Base-by-base conservation (phyloP, 345 rosid species). In the Kernera saxatilis region DNA sequence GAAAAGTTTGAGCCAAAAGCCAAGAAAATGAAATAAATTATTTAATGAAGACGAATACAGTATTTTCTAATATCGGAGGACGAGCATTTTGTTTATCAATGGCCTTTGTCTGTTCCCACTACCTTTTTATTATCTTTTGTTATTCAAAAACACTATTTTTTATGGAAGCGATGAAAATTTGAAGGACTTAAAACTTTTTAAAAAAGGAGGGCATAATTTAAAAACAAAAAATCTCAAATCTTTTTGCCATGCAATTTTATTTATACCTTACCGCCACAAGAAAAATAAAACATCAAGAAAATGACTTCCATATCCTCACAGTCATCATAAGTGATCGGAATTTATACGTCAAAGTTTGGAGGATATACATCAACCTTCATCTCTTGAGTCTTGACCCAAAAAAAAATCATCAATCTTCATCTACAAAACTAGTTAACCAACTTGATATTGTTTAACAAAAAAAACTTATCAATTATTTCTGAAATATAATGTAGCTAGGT, bases 1-100 rank as follows among this genome's bases (percentile, higher is more conserved):
- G 18, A 60, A 51, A 75, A 75, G 64, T 25, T 68, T 51, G 58
- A 60, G 74, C 74, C 64, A 60, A 75, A 74, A 60, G 73, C 63
- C 63, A 59, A 59, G 65, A 49, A 41, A 67, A 30, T 32, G 41
- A 51, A 59, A 74, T 37, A 46, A 26, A 44, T 55, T 14, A 45
- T 2, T 32, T 48, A 10, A 54, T 21, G 53, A 21, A 71, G 9
- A 49, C 37, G 0, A 49, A 19, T 52, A n/a, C n/a, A n/a, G n/a
- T n/a, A 21, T 53, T 53, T 71, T 23, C 37, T 72, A 30, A 72
- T 45, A 55, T 65, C 7, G 41, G 57, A 72, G 39, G 46, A 64
- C 23, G 40, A 62, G 44, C 33, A 36, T 23, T 44, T 63, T 32
- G 51, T 30, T 12, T 71, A 63, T 72, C 76, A 64, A 46, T 46